These are phyloP conservation scores for Fusarium chlamydosporum DNA, from an alignment of 2,329 filamentous ascomycete species.

Conservation along the genomic window DNA sequence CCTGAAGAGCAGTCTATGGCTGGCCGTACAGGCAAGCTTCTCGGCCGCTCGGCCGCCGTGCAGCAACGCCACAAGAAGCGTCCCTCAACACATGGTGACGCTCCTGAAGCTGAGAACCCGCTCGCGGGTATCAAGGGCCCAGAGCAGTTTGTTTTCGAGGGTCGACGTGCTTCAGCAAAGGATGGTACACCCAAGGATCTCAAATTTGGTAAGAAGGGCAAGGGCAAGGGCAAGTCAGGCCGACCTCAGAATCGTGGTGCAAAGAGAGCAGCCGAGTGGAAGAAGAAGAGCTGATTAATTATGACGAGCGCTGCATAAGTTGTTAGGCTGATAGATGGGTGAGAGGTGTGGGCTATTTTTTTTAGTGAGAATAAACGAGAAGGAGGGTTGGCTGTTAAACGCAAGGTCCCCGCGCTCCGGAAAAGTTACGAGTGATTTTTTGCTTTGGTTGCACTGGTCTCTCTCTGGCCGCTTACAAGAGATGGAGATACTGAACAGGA, in stretches of 20 bases:
- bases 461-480: constrained; percentile 34
- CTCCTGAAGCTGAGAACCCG: constrained; percentile 35
- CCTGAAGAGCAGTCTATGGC: constrained; percentile 77
- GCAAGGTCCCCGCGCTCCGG: constrained; percentile 30
- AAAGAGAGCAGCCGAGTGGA: constrained; percentile 61
- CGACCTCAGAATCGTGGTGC: constrained; percentile 58
- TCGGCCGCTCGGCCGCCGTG: constrained; percentile 76
- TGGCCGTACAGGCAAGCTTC: constrained; percentile 80
- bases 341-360: constrained; percentile 22
- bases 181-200: constrained; percentile 74
- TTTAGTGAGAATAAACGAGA: constrained; percentile 17
- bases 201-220: constrained; percentile 70
- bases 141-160: constrained; percentile 84
- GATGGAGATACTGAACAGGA: constrained; percentile 21
- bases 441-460: constrained; percentile 23
- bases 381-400: constrained; percentile 18
- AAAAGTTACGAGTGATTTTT: constrained; percentile 44
- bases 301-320: constrained; percentile 15
- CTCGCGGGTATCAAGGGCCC: constrained; percentile 65
- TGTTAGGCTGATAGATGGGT: constrained; percentile 7
- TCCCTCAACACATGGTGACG: constrained; percentile 40
- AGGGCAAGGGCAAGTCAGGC: constrained; percentile 61
- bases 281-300: constrained; percentile 55
- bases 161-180: constrained; percentile 77
- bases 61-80: constrained; percentile 58